Percentiles rank a stretch among this genome's conserved stretches.
phyloP scores from a whole-genome alignment of 305 asterid genomes.

The Fraxinus velutina region DNA sequence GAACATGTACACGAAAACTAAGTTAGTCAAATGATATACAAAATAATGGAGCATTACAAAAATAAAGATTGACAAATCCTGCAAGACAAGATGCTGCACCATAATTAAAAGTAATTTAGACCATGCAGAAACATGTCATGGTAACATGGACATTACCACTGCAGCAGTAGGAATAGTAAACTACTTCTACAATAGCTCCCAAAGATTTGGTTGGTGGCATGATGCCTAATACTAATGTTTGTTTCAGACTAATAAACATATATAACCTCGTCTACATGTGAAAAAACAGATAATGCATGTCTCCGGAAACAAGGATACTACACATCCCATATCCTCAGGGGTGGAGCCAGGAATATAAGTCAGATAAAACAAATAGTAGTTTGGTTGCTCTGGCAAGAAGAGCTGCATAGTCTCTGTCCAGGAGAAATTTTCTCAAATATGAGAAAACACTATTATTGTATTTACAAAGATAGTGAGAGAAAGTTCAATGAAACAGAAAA shows the following conservation, averaged over 20 bases:
- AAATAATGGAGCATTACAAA: not conserved
- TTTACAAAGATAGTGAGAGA: not conserved
- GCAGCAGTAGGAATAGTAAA: not conserved
- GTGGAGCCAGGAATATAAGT: not conserved
- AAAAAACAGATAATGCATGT: not conserved
- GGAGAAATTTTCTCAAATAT: not conserved
- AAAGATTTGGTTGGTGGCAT: not conserved
- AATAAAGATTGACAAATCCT: not conserved
- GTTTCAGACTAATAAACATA: not conserved
- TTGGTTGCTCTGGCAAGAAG: not conserved
- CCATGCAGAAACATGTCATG: not conserved
- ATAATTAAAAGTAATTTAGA: not conserved
- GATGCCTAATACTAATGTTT: not conserved
- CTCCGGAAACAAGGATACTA: not conserved
- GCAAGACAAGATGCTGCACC: not conserved
- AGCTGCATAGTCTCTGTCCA: not conserved
- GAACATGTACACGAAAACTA: constrained; percentile 19
- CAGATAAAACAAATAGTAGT: not conserved
- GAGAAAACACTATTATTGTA: not conserved
- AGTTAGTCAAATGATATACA: constrained; percentile 18
- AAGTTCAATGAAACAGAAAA: not conserved
- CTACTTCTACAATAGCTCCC: not conserved
- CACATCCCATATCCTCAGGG: not conserved
- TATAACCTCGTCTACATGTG: not conserved
- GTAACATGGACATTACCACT: not conserved